These are phyloP conservation scores for Brassica balearica DNA, from an alignment of 441 rosid genomes.

Conservation along the genomic window DNA sequence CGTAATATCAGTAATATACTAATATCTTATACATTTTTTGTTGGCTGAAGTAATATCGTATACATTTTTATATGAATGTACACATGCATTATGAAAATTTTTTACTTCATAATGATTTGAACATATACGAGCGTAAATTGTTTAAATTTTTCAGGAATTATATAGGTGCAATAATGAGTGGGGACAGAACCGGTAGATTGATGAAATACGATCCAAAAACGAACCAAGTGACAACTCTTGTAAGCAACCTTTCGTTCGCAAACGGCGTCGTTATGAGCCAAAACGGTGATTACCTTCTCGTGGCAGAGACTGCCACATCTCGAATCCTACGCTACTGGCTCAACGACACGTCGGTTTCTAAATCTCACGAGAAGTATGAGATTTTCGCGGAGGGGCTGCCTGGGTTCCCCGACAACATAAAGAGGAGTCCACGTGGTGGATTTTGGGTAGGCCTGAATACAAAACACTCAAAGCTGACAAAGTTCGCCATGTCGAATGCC, in stretches of 20 bases:
- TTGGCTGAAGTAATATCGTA: no score
- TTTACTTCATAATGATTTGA: no score
- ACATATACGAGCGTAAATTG: no score
- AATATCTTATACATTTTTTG: no score
- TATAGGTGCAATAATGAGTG: conserved; percentile 47
- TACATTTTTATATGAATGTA: no score
- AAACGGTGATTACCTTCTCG: conserved; percentile 49
- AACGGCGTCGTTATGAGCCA: conserved; percentile 55
- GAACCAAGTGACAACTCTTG: conserved; percentile 46
- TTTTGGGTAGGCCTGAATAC: conserved; percentile 54
- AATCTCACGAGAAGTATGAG: conserved; percentile 29
- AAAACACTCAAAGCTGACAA: conserved; percentile 44
- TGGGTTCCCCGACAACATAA: conserved; percentile 69
- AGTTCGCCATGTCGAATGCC: conserved; percentile 47
- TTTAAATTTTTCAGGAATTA: conserved; percentile 49
- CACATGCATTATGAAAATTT: no score
- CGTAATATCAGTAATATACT: no score
- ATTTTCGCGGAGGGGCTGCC: conserved; percentile 48
- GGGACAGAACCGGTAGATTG: conserved; percentile 63
- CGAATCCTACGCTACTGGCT: conserved; percentile 59
- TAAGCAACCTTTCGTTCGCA: conserved; percentile 51
- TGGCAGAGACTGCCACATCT: conserved; percentile 55
- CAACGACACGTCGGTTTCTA: conserved; percentile 24
- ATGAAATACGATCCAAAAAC: conserved; percentile 55
- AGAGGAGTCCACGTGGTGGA: conserved; percentile 61